Conservation (phyloP, 169 alveolate species). For the Babesia bigemina region DNA sequence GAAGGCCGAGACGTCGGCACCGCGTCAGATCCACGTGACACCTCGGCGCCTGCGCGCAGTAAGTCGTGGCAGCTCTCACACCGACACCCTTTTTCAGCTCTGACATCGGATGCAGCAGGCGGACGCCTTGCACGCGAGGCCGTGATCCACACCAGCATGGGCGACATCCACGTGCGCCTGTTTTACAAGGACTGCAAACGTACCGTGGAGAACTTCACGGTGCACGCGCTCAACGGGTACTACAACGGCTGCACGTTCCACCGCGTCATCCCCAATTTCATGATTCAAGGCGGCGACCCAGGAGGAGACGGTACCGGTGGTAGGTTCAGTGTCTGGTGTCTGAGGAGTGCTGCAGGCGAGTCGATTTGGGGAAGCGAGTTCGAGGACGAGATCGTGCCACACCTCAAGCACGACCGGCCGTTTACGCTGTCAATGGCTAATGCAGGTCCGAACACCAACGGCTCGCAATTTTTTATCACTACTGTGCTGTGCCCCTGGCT, state of each 20-base stretch:
- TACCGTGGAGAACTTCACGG: slow-evolving; percentile 96
- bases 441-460: slow-evolving; percentile 97
- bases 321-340: slow-evolving; percentile 12
- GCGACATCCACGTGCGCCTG: slow-evolving; percentile 94
- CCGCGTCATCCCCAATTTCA: slow-evolving; percentile 93
- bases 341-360: slow-evolving; percentile 82
- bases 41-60: slow-evolving; percentile 34
- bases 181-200: slow-evolving; percentile 91
- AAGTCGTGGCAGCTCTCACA: background rate
- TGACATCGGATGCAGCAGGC: slow-evolving; percentile 39
- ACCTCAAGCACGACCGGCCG: slow-evolving; percentile 92
- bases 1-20: slow-evolving; percentile 90
- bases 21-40: slow-evolving; percentile 83
- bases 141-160: slow-evolving; percentile 94
- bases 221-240: slow-evolving; percentile 93
- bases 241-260: slow-evolving; percentile 82
- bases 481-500: slow-evolving; percentile 96
- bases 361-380: slow-evolving; percentile 93
- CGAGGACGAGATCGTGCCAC: slow-evolving; percentile 94
- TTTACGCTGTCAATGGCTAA: slow-evolving; percentile 98
- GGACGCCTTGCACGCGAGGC: slow-evolving; percentile 85
- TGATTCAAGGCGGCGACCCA: slow-evolving; percentile 99
- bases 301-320: slow-evolving; percentile 99
- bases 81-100: background rate
- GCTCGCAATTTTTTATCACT: slow-evolving; percentile 97